Base-by-base conservation (phyloP, 345 rosid genomes). In the Gossypium australe region DNA sequence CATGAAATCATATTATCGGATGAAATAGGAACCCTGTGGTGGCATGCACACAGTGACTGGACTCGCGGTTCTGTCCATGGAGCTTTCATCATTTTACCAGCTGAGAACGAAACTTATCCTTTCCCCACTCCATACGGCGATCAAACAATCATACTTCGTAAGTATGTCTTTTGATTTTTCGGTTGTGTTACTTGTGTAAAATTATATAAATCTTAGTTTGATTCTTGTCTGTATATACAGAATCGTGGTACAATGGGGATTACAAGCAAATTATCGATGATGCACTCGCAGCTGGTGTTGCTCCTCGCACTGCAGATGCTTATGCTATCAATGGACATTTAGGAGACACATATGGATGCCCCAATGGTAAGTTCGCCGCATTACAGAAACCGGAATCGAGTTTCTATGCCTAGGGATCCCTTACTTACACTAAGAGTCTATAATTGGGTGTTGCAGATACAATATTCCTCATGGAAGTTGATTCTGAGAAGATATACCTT, bases 21-120 rank as follows among this genome's bases (percentile, higher is more conserved):
- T 0, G 88, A 87, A 52, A 84, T 79, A 71, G 90, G 90, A 20
- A 87, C 90, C 1, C 62, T 86, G 2, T 86, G 89, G 87, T 86
- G 89, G 89, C 89, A 86, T 63, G 89, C 89, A 1, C 89, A 87
- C 9, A 87, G 84, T 17, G 86, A 87, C 43, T 87, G 88, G 88
- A 56, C 82, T 1, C 67, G 90, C 12, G 82, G 81, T 3, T 83
- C 84, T 0, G 84, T 87, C 1, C 80, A 85, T 9, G 88, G 90
- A 0, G 81, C 88, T 16, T 74, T 84, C 29, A 61, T 81, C 29
- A 64, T 84, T 41, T 51, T 41, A 1, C 83, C 85, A 0, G 61
- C 74, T 10, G 16, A 45, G 9, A 79, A 76, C 9, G 64, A 74
- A 2, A 29, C 74, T 9, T 84, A 74, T 29, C 86, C 86, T 2